Percentiles rank a stretch among this genome's conserved stretches.
These are phyloP conservation scores for Corchorus olitorius DNA, from an alignment of 345 rosid species.

Conservation along the genomic window DNA sequence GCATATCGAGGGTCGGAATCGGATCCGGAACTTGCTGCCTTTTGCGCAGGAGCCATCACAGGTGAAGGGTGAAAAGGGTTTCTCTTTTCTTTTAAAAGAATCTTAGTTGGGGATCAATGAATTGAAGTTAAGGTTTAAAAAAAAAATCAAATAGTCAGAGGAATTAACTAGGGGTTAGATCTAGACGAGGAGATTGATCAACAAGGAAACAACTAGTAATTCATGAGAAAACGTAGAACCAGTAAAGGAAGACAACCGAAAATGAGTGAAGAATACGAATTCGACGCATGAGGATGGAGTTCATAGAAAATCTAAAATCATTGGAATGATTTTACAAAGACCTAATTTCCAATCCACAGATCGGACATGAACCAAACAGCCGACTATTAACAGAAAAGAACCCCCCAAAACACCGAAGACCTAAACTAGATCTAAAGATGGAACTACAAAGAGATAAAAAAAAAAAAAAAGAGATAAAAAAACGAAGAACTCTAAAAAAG, in stretches of 20 bases:
- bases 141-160: neutral
- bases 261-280: slow-evolving; percentile 82
- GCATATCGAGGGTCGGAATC: slow-evolving; percentile 58
- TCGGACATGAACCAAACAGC: neutral
- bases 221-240: slow-evolving; percentile 72
- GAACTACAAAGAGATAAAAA: no score
- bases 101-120: neutral
- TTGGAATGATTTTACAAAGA: slow-evolving; percentile 27
- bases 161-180: slow-evolving; percentile 2
- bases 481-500: neutral
- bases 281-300: slow-evolving; percentile 61
- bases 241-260: slow-evolving; percentile 91
- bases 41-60: slow-evolving; percentile 44
- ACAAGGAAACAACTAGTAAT: neutral
- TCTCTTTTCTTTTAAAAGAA: neutral
- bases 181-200: neutral
- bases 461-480: neutral
- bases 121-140: neutral
- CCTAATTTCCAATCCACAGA: slow-evolving; percentile 16
- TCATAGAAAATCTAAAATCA: slow-evolving; percentile 65
- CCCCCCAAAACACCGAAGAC: slow-evolving; percentile 27
- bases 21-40: slow-evolving; percentile 61
- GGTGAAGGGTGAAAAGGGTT: neutral
- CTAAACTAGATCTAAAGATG: slow-evolving; percentile 27
- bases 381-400: neutral